Base-by-base conservation (phyloP, 345 rosid genomes). In the Diplotaxis tenuifolia region DNA sequence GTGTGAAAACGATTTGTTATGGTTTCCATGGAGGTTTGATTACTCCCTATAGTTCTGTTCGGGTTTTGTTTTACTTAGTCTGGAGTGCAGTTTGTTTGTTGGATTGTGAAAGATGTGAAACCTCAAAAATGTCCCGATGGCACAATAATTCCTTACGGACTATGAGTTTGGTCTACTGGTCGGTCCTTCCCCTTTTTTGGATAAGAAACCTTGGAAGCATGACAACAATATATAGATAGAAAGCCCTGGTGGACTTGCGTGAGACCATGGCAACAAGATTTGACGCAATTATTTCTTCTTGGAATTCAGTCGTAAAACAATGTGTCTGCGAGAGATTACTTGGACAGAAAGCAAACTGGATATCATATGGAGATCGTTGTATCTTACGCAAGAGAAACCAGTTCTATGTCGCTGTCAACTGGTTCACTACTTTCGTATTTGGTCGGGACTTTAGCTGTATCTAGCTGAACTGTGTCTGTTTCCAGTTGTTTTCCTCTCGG, bases 241-340 rank as follows among this genome's bases (percentile, higher is more conserved):
- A 91, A 80, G 97, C 98, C 31, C 86, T 93, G 14, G 97, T 93
- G 21, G 98, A 93, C 72, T 85, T n/a, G n/a, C n/a, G n/a, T n/a
- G n/a, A n/a, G n/a, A 91, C 16, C 83, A 97, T 45, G 88, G 91
- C 79, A 88, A 88, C 90, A 93, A 91, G 87, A 75, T 42, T 29
- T 29, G 5, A 29, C 32, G 5, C 32, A 4, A 29, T 18, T 1
- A n/a, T 31, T 10, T 49, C 12, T 8, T 45, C 42, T 12, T 23
- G 25, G 4, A 34, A 15, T 9, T 27, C 38, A 62, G 20, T 21
- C 20, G 3, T 58, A 36, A 52, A 23, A 82, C 3, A 6, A 21
- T 14, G 25, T 45, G 67, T 1, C 4, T 55, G 15, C 45, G 1
- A 1, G 19, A 55, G 57, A 7, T 64, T 59, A 22, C 60, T 61